phyloP scores from a whole-genome alignment of 306 rosid species.

The Trifolium repens region DNA sequence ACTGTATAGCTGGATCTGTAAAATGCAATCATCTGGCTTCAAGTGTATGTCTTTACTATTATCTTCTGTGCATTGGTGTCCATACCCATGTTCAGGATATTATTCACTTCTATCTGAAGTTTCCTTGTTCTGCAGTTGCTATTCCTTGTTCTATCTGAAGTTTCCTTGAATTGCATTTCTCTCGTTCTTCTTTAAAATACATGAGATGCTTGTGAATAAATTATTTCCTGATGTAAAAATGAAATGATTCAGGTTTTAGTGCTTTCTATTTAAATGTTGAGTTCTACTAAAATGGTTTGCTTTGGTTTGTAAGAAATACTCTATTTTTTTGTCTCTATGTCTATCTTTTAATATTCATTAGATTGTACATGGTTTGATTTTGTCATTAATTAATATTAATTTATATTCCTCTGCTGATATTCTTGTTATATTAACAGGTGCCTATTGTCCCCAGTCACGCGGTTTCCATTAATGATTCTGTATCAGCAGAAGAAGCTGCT shows the following conservation, averaged over 20 bases:
- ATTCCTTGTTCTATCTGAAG: not conserved
- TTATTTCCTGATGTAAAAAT: conserved; percentile 2
- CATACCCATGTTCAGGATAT: conserved; percentile 14
- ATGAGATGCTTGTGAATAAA: conserved; percentile 14
- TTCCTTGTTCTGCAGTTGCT: conserved; percentile 18
- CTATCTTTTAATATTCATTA: conserved; percentile 29
- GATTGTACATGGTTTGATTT: conserved; percentile 4
- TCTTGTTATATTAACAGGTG: conserved; percentile 58
- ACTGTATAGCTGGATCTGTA: not conserved
- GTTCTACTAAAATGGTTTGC: conserved; percentile 16
- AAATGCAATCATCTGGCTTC: conserved; percentile 26
- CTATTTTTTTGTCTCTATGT: conserved; percentile 11
- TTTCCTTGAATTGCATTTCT: conserved; percentile 17
- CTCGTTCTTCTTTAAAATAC: not conserved
- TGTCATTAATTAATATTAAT: conserved; percentile 1
- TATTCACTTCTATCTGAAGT: conserved; percentile 2
- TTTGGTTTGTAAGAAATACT: conserved; percentile 20
- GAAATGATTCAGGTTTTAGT: conserved; percentile 10
- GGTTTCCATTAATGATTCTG: conserved; percentile 82
- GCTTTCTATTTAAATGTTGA: conserved; percentile 34
- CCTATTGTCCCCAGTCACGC: conserved; percentile 91
- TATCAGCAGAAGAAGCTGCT: conserved; percentile 97
- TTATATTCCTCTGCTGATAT: conserved; percentile 38
- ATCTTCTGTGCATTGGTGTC: conserved; percentile 23
- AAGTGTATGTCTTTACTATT: conserved; percentile 16